A percentile compares a stretch with the other conserved stretches of the same genome.
phyloP scores from a whole-genome alignment of 306 rosid genomes.

The Vicia villosa region DNA sequence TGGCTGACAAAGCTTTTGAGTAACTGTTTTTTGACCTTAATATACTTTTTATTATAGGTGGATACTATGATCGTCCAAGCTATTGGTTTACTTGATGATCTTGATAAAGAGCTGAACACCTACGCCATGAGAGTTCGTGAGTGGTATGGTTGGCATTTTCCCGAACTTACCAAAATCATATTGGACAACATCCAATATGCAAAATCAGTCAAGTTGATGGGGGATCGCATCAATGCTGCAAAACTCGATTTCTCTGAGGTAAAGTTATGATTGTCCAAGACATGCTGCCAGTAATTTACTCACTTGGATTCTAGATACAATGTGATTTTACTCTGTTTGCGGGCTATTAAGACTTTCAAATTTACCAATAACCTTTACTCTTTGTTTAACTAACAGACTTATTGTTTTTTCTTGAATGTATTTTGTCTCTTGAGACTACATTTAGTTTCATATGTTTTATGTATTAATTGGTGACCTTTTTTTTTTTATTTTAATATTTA shows the following conservation, averaged over 20 bases:
- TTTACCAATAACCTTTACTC: not conserved
- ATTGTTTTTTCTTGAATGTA: not conserved
- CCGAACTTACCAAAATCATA: slow-evolving; percentile 88
- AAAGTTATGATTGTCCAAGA: slow-evolving; percentile 2
- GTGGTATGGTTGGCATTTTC: slow-evolving; percentile 99
- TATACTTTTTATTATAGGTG: slow-evolving; percentile 50
- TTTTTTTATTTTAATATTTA: not conserved
- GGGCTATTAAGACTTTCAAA: too few relatives aligned
- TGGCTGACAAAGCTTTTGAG: not conserved
- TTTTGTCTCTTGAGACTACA: not conserved
- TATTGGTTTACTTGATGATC: slow-evolving; percentile 95
- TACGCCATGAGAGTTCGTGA: slow-evolving; percentile 98
- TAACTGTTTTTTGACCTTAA: not conserved
- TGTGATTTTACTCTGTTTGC: not conserved
- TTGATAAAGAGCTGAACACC: slow-evolving; percentile 90
- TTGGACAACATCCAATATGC: slow-evolving; percentile 87
- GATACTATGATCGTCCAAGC: slow-evolving; percentile 98
- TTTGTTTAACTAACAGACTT: not conserved
- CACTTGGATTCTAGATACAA: not conserved
- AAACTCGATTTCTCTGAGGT: slow-evolving; percentile 92
- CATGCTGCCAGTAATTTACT: not conserved
- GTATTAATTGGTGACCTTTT: not conserved
- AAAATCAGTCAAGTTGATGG: slow-evolving; percentile 87
- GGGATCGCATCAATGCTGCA: slow-evolving; percentile 82
- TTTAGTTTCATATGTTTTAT: not conserved